These are phyloP conservation scores for Cercospora canescens DNA, from an alignment of 2,329 filamentous ascomycete genomes.

Conservation along the genomic window DNA sequence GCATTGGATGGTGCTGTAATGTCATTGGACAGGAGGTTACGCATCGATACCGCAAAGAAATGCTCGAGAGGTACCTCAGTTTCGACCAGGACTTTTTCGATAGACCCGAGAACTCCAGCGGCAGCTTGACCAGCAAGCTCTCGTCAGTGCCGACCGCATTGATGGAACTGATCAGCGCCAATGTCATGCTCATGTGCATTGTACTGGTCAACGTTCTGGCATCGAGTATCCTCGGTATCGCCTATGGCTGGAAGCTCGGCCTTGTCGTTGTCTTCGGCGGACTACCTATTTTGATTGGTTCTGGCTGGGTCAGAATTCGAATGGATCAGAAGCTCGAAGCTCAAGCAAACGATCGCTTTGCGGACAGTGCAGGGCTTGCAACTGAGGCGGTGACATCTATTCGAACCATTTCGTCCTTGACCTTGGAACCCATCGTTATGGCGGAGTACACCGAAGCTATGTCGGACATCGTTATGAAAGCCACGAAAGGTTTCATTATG, in stretches of 20 bases:
- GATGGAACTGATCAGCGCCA: constrained; percentile 52
- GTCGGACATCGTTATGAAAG: constrained; percentile 28
- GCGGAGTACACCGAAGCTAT: constrained; percentile 33
- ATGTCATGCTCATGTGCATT: constrained; percentile 40
- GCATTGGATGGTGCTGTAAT: constrained; percentile 49
- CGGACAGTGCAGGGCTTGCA: constrained; percentile 37
- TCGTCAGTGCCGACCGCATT: constrained; percentile 52
- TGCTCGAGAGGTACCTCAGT: constrained; percentile 31
- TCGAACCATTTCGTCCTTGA: constrained; percentile 36
- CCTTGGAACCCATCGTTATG: constrained; percentile 34
- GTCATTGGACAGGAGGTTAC: constrained; percentile 47
- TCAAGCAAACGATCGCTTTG: constrained; percentile 32
- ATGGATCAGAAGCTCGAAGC: constrained; percentile 37
- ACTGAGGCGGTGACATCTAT: constrained; percentile 38
- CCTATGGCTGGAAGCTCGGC: constrained; percentile 40
- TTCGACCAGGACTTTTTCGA: constrained; percentile 40
- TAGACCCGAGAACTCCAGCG: constrained; percentile 50
- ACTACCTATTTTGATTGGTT: constrained; percentile 36
- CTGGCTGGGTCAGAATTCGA: constrained; percentile 37
- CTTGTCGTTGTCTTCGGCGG: constrained; percentile 37
- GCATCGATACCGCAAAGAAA: constrained; percentile 39
- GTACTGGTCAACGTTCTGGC: constrained; percentile 36
- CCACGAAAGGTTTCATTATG: constrained; percentile 22
- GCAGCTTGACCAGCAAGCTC: constrained; percentile 49
- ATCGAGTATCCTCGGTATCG: constrained; percentile 35